Evolutionary conservation across 768 basidiomycete species (phyloP), one percentile per base, ranked within the genome.

Genomic region (Phylloporus scabripes): DNA sequence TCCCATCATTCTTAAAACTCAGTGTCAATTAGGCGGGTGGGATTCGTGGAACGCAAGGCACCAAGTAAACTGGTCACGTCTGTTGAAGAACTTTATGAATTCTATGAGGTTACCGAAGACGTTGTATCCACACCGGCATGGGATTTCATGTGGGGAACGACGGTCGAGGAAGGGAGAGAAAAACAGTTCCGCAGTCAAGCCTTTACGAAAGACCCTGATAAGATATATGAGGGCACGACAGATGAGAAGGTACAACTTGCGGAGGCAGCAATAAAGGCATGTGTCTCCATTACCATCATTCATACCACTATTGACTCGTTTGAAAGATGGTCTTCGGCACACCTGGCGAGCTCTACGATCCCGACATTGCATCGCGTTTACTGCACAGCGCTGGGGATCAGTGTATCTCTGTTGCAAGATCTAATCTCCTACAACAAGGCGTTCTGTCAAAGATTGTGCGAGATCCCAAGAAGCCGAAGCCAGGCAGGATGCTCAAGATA

Each of bases 131-230:
- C 68, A 1, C 77, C 83, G 0, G 53, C 72, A 5, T 87, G 80
- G 79, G 87, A 89, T 51, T 87, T 86, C 60, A 73, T 91, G 66
- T 90, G 83, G 82, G 85, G 75, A 55, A 74, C 76, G 1, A 61
- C 73, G 14, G 83, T 85, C 1, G 88, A 90, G 57, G 87, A 91
- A 61, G 76, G 77, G 10, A 80, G 89, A 36, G 89, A 90, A 63
- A 85, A 83, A 60, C 76, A 76, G 36, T 64, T 87, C 45, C 68
- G 82, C 28, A 74, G 74, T 42, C 74, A 81, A 43, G 70, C 82
- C 6, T 80, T 87, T 56, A 74, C 74, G 17, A 69, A 64, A 23
- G 69, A 70, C 15, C 57, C 65, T 2, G 74, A 76, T 43, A 68
- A 70, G 10, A 26, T 57, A 15, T 15, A 20, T 18, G 47, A 59